phyloP scores from a whole-genome alignment of 345 rosid genomes.

The Citrus inodora region DNA sequence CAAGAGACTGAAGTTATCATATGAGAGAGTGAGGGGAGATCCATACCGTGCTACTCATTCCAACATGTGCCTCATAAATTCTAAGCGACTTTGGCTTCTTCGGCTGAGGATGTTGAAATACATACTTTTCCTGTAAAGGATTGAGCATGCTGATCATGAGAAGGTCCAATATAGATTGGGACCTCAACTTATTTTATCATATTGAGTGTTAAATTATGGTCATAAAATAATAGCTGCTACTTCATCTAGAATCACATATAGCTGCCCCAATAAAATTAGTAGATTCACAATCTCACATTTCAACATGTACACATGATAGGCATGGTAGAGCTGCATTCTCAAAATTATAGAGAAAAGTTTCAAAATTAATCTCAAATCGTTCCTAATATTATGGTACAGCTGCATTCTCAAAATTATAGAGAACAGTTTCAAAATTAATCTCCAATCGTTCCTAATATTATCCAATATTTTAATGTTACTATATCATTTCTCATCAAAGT shows the following conservation, averaged over 20 bases:
- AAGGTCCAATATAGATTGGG: background rate
- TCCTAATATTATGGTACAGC: too few relatives aligned
- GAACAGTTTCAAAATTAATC: background rate
- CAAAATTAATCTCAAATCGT: background rate
- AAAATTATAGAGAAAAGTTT: background rate
- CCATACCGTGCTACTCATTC: conserved; percentile 94
- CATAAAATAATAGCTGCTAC: background rate
- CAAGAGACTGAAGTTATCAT: background rate
- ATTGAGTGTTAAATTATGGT: background rate
- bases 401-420: background rate
- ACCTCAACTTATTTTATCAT: background rate
- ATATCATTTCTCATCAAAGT: background rate
- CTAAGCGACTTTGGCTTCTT: conserved; percentile 81
- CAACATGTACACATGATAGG: background rate
- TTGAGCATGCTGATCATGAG: conserved; percentile 8
- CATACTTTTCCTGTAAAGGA: conserved; percentile 66
- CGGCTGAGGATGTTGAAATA: conserved; percentile 84
- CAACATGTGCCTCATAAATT: conserved; percentile 93
- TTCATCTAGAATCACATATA: background rate
- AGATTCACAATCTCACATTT: background rate
- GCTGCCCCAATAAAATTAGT: background rate
- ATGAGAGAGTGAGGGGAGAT: conserved; percentile 26
- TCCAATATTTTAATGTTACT: background rate
- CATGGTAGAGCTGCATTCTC: background rate
- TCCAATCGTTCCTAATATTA: background rate